Base-by-base conservation (phyloP, 345 rosid species). In the Anastatica hierochuntica region DNA sequence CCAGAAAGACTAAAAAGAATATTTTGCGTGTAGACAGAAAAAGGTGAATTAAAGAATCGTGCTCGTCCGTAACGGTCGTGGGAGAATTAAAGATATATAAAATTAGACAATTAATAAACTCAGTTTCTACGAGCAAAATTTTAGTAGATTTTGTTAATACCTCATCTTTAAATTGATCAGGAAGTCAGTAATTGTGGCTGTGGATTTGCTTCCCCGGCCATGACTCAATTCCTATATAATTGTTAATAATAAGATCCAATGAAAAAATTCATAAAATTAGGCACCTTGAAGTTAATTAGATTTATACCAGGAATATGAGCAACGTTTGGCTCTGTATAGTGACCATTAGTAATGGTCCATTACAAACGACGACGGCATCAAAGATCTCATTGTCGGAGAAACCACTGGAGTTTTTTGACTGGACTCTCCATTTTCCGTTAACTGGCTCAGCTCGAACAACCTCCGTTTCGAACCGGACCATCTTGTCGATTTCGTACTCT, bases 171-270 rank as follows among this genome's bases (percentile, higher is more conserved):
- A 74, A 85, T 36, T 78, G 80, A 38, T 65, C 79, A 1, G 89
- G 85, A 46, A 57, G 41, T 21, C 92, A 77, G 53, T 88, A 85
- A 52, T 74, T 88, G 73, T 85, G 95, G 75, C 97, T 82, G 61
- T 88, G 85, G 42, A 77, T 70, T n/a, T n/a, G n/a, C n/a, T n/a
- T n/a, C n/a, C n/a, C n/a, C n/a, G n/a, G n/a, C n/a, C n/a, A n/a
- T n/a, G n/a, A n/a, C 64, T 36, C 4, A 3, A 2, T 21, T 21
- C 24, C 11, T 4, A 33, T 33, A 4, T 33, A 4, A 33, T 33
- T 33, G 4, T 4, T 33, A 4, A 31, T 5, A 21, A 21, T 21
- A 2, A 21, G 24, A 21, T 5, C 24, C 24, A 21, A 21, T 2
- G 5, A 21, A 21, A 2, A 21, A 21, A 21, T 5, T 21, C 24